Evolutionary conservation across 495 filamentous ascomycete genomes (phyloP), one percentile per base, ranked within the genome.

Genomic region (Hypomontagnella submonticulosa): DNA sequence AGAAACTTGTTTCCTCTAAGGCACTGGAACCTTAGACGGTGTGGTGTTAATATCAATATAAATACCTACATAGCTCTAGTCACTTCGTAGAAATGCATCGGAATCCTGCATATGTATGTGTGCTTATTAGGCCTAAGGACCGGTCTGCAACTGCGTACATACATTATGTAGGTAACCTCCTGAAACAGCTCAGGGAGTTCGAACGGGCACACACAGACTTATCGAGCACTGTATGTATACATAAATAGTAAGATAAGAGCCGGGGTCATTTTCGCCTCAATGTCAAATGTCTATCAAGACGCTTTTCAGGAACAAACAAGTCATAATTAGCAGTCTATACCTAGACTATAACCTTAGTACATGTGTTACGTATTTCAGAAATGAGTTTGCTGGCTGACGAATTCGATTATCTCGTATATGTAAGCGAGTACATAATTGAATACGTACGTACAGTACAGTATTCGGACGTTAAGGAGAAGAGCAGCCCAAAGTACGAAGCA

Each of bases 181-280:
- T 64, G 61, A 64, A 64, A 64, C 61, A 53, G 18, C 4, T 38
- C 52, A 40, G 40, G 50, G 13, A 46, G 51, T 19, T 57, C 23
- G 40, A 41, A 48, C 20, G 41, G 38, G 50, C 33, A 33, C 2
- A 44, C 41, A 51, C 36, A n/a, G 32, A 43, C 11, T 19, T 32
- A 30, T 20, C 23, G 23, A 27, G 6, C 13, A 16, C 36, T 50
- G 18, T 51, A n/a, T n/a, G n/a, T n/a, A n/a, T n/a, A n/a, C n/a
- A 64, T 53, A 46, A 51, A 44, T 51, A 57, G 46, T 1, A 37
- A n/a, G 10, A 37, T 64, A 56, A 57, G 44, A 12, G 16, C 38
- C 38, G 36, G 52, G 61, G 46, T 60, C 7, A 18, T 52, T 61
- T 27, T 51, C 57, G 48, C 57, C 48, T 19, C 57, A 61, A 18